Evolutionary conservation across 371 early-diverging fungal genomes (phyloP).

Genomic region (Lichtheimia ornata): DNA sequence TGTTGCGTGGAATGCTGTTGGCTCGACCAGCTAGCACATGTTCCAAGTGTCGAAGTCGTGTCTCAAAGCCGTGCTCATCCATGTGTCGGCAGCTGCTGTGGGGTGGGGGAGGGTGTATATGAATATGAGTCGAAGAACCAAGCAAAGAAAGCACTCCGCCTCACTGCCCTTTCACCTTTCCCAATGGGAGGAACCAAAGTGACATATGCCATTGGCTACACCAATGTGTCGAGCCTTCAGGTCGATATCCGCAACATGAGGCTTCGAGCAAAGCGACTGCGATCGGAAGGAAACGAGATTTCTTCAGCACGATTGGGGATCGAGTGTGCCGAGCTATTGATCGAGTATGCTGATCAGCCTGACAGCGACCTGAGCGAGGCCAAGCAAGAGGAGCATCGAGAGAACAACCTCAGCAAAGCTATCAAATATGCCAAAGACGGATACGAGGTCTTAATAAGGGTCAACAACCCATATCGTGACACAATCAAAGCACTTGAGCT

Average conservation of each 20-base stretch:
- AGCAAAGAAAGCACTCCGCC: too few relatives aligned
- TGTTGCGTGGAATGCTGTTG: constrained; percentile 6
- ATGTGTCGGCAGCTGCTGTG: constrained; percentile 13
- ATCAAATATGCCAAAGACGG: constrained; percentile 18
- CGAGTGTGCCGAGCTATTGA: constrained; percentile 24
- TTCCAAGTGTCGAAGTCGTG: constrained; percentile 47
- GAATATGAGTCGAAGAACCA: too few relatives aligned
- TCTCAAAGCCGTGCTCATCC: constrained; percentile 50
- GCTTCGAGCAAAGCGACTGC: constrained; percentile 4
- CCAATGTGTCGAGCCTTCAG: constrained; percentile 15
- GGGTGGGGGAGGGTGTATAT: too few relatives aligned
- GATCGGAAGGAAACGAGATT: constrained; percentile 3
- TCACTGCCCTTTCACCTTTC: neutral
- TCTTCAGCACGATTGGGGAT: constrained; percentile 20
- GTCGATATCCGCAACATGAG: constrained; percentile 21
- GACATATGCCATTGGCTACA: constrained; percentile 37
- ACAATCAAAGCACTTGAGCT: neutral
- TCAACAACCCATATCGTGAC: constrained; percentile 1
- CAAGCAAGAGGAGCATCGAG: neutral
- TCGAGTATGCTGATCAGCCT: constrained; percentile 20
- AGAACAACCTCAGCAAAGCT: constrained; percentile 16
- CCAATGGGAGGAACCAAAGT: constrained; percentile 31
- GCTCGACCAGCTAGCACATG: constrained; percentile 36
- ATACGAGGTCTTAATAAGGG: neutral
- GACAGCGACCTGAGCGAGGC: constrained; percentile 4